Conservation (phyloP, 2,329 filamentous ascomycete genomes). For the Byssoonygena ceratinophila region DNA sequence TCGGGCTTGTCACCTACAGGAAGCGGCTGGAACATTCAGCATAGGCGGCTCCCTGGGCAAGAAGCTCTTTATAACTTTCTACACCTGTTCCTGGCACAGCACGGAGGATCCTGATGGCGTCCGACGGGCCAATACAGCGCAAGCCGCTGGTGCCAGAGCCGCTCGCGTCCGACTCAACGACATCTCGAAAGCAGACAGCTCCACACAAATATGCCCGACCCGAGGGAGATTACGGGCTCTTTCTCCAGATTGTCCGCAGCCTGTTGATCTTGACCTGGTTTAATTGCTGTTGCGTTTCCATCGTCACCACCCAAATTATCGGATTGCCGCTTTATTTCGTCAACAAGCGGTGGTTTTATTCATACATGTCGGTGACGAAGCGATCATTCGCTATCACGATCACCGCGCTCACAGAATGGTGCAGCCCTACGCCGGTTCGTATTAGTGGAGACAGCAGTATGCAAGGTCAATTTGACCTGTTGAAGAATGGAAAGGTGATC, state of each 20-base stretch:
- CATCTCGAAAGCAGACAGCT: conserved; percentile 20
- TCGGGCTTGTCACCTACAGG: background rate
- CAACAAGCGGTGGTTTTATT: conserved; percentile 51
- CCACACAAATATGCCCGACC: conserved; percentile 21
- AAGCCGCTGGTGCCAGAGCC: conserved; percentile 17
- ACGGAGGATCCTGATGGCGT: background rate
- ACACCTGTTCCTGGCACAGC: background rate
- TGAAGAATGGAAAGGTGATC: conserved; percentile 47
- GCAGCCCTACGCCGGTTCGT: conserved; percentile 50
- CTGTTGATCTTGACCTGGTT: conserved; percentile 39
- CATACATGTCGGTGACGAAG: conserved; percentile 56
- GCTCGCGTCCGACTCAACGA: background rate
- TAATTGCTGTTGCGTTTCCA: conserved; percentile 33
- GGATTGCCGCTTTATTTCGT: conserved; percentile 52
- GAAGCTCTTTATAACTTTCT: background rate
- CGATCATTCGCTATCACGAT: conserved; percentile 54
- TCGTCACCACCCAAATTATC: conserved; percentile 48
- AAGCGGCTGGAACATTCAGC: background rate
- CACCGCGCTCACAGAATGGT: conserved; percentile 53
- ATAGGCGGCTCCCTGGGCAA: background rate
- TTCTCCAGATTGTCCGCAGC: conserved; percentile 38
- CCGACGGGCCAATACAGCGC: conserved; percentile 24
- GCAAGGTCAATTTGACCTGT: conserved; percentile 47
- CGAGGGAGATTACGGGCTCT: conserved; percentile 36
- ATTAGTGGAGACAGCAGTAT: conserved; percentile 54